Evolutionary conservation across 1,284 basidiomycete genomes (phyloP).

Genomic region (Ceratobasidium papillatum): DNA sequence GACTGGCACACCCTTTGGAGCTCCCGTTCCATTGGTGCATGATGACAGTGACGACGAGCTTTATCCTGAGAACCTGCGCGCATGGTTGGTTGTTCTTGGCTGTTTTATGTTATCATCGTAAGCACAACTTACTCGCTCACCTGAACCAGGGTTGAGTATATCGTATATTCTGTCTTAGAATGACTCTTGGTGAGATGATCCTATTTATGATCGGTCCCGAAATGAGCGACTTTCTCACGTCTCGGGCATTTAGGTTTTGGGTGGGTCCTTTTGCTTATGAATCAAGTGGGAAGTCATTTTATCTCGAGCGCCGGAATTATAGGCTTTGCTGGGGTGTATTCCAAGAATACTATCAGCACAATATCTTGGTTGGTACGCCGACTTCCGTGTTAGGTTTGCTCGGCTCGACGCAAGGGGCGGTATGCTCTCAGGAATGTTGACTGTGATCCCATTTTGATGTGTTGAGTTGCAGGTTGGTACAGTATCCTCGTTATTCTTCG

Average conservation of each 20-base stretch:
- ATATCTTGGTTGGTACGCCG: slow-evolving; percentile 41
- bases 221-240: neutral
- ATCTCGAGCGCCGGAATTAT: neutral
- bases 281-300: neutral
- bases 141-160: neutral
- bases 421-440: neutral
- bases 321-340: slow-evolving; percentile 45
- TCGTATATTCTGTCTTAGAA: neutral
- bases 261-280: neutral
- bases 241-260: slow-evolving; percentile 22
- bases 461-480: slow-evolving; percentile 39
- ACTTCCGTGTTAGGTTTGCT: slow-evolving; percentile 43
- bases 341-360: slow-evolving; percentile 42
- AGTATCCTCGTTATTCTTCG: slow-evolving; percentile 44
- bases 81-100: slow-evolving; percentile 45
- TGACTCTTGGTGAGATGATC: slow-evolving; percentile 32
- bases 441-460: neutral
- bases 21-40: neutral
- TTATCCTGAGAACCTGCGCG: slow-evolving; percentile 45
- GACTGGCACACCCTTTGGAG: neutral
- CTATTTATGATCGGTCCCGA: neutral
- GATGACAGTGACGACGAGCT: slow-evolving; percentile 35
- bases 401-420: slow-evolving; percentile 42
- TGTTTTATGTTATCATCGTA: slow-evolving; percentile 43
- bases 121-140: neutral